A percentile compares a stretch with the other conserved stretches of the same genome.
phyloP scores from a whole-genome alignment of 331 rosid species.

The Rosa hybrid region DNA sequence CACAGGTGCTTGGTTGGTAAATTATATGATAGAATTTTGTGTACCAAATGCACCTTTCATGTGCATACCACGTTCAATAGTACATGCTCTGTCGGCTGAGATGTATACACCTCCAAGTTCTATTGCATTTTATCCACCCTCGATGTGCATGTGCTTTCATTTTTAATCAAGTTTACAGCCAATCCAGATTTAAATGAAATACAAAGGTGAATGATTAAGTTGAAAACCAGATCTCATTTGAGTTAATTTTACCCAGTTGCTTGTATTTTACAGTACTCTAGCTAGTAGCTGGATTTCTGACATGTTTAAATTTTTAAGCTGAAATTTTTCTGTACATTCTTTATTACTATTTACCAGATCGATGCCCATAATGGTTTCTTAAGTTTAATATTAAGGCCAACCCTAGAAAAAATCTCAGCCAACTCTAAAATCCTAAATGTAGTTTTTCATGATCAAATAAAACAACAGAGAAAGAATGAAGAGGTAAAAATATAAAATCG shows the following conservation, averaged over 20 bases:
- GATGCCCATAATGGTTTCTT: constrained; percentile 4
- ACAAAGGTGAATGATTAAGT: background rate
- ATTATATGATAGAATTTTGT: constrained; percentile 7
- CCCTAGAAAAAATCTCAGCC: background rate
- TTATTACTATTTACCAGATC: background rate
- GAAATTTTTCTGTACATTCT: background rate
- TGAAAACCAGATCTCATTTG: background rate
- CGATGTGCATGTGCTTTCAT: constrained; percentile 42
- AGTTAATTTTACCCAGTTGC: background rate
- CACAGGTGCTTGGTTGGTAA: constrained; percentile 11
- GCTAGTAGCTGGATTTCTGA: constrained; percentile 10
- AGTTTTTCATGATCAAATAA: background rate
- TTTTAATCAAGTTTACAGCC: constrained; percentile 5
- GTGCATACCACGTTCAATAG: constrained; percentile 53
- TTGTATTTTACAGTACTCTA: background rate
- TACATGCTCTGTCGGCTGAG: constrained; percentile 57
- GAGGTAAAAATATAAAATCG: background rate
- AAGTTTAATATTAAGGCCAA: background rate
- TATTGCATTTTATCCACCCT: constrained; percentile 30
- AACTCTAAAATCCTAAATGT: background rate
- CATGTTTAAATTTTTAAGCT: background rate
- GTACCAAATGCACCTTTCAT: constrained; percentile 36
- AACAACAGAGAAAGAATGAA: background rate
- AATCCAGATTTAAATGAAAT: constrained; percentile 1
- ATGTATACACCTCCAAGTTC: constrained; percentile 27